These are phyloP conservation scores for Gossypium davidsonii DNA, from an alignment of 441 rosid genomes.

Conservation along the genomic window DNA sequence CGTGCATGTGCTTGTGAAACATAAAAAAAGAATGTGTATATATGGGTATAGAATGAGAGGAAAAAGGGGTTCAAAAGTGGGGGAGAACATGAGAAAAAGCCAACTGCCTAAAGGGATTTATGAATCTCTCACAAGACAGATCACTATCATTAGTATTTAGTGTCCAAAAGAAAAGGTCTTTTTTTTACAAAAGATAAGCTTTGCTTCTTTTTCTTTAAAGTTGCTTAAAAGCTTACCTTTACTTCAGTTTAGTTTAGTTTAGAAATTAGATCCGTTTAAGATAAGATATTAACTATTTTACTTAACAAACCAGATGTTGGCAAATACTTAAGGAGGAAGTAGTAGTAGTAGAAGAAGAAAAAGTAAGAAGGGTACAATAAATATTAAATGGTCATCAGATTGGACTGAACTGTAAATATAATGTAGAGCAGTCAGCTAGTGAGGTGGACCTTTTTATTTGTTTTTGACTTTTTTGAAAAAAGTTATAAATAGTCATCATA, in stretches of 20 bases:
- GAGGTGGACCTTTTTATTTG: background rate
- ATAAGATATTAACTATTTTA: background rate
- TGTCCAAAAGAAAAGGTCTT: background rate
- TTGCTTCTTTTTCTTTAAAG: background rate
- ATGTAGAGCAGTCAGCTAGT: background rate
- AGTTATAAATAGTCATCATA: background rate
- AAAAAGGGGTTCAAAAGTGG: background rate
- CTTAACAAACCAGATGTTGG: background rate
- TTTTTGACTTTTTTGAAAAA: background rate
- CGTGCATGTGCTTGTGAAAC: background rate
- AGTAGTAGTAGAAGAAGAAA: background rate
- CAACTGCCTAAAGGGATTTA: background rate
- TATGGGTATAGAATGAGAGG: no score
- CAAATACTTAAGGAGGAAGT: background rate
- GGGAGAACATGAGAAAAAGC: background rate
- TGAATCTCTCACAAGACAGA: background rate
- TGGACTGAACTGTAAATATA: no score
- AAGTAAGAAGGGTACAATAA: no score
- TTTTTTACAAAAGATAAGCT: background rate
- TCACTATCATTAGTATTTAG: background rate
- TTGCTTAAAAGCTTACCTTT: background rate
- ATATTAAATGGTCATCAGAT: no score
- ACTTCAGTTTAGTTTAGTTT: background rate
- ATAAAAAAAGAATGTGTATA: no score
- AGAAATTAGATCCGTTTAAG: background rate